Conservation (phyloP, 345 rosid species). For the Gynandropsis gynandra region DNA sequence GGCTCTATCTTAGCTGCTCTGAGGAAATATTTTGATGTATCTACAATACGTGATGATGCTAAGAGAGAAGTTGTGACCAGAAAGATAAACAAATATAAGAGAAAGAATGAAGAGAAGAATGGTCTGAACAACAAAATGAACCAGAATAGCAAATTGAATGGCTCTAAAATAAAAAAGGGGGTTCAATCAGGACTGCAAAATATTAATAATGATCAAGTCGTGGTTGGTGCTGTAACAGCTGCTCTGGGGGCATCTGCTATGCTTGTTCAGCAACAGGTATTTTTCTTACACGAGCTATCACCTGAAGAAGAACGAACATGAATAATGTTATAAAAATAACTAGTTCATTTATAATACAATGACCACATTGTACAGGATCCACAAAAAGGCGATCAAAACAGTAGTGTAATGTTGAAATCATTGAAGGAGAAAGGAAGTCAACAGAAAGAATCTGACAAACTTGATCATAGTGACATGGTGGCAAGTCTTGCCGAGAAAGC, state of each 20-base stretch:
- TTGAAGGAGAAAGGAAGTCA: slow-evolving; percentile 30
- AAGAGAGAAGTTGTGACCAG: slow-evolving; percentile 24
- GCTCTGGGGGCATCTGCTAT: slow-evolving; percentile 93
- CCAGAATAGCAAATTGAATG: slow-evolving; percentile 19
- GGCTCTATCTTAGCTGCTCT: slow-evolving; percentile 92
- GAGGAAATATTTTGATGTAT: slow-evolving; percentile 57
- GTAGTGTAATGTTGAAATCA: slow-evolving; percentile 28
- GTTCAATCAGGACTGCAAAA: slow-evolving; percentile 28
- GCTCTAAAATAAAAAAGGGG: slow-evolving; percentile 22
- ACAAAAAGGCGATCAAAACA: slow-evolving; percentile 20
- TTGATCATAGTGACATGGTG: slow-evolving; percentile 41
- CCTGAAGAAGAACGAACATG: neutral
- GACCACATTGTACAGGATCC: slow-evolving; percentile 29
- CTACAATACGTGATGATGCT: slow-evolving; percentile 30
- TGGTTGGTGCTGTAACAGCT: slow-evolving; percentile 85
- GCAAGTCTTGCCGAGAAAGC: slow-evolving; percentile 94
- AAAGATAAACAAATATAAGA: slow-evolving; percentile 12
- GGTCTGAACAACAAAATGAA: slow-evolving; percentile 20
- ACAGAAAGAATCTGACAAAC: slow-evolving; percentile 33
- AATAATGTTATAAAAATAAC: neutral
- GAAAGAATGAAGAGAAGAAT: slow-evolving; percentile 15
- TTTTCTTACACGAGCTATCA: slow-evolving; percentile 13
- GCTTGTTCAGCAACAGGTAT: slow-evolving; percentile 59
- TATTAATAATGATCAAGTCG: slow-evolving; percentile 36
- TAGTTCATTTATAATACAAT: slow-evolving; percentile 4